Evolutionary conservation across 1,139 yeast species (phyloP).

Genomic region (Spathaspora sp.): DNA sequence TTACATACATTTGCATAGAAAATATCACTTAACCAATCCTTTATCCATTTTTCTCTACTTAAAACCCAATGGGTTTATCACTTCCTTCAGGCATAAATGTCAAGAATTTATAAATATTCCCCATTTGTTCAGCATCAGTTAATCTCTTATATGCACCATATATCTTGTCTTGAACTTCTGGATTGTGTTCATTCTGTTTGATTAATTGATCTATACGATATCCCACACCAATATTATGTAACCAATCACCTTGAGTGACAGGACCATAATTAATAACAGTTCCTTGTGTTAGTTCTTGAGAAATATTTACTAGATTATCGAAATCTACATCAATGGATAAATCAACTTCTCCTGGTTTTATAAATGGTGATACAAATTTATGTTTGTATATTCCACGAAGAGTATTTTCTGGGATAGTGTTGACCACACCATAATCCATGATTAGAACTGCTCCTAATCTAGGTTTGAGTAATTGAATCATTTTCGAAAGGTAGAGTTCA

Average conservation of each 20-base stretch:
- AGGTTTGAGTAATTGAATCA: constrained; percentile 41
- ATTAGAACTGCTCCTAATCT: constrained; percentile 65
- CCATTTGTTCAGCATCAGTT: constrained; percentile 71
- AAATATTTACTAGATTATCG: constrained; percentile 43
- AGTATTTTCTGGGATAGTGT: constrained; percentile 55
- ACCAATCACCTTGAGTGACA: constrained; percentile 77
- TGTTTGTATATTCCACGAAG: constrained; percentile 75
- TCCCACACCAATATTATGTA: constrained; percentile 75
- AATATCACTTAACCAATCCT: background rate
- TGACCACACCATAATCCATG: constrained; percentile 74
- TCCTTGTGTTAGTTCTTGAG: constrained; percentile 14
- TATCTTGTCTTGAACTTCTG: constrained; percentile 44
- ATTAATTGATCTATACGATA: constrained; percentile 61
- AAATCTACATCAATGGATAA: constrained; percentile 85
- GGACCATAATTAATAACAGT: constrained; percentile 50
- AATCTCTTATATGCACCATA: constrained; percentile 62
- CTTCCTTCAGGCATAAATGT: constrained; percentile 55
- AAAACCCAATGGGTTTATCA: constrained; percentile 38
- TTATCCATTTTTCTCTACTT: constrained; percentile 5
- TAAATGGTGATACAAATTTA: constrained; percentile 75
- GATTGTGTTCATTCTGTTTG: constrained; percentile 28
- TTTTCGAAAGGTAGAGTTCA: constrained; percentile 49
- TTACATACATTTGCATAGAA: background rate
- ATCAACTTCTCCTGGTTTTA: constrained; percentile 76
- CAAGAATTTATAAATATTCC: constrained; percentile 71